Evolutionary conservation across 441 rosid genomes (phyloP).

Genomic region (Corymbia calophylla): DNA sequence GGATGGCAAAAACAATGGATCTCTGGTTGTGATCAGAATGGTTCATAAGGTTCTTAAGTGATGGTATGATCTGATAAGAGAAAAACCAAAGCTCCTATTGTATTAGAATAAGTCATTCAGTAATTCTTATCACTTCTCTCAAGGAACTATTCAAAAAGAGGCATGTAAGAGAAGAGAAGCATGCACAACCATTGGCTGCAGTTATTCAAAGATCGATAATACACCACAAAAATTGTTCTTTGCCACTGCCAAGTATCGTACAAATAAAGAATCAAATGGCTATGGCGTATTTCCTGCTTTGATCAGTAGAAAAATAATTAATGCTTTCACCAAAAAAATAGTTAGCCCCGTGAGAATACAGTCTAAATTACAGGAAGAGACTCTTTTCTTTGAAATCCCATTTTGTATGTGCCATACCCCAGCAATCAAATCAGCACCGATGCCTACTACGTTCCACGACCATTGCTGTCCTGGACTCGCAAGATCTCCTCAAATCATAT

Average conservation of each 20-base stretch:
- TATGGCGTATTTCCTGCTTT: background rate
- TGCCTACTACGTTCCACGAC: background rate
- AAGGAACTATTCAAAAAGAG: background rate
- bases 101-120: background rate
- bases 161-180: background rate
- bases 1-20: background rate
- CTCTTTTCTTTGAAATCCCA: background rate
- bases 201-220: background rate
- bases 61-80: background rate
- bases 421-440: background rate
- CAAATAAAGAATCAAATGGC: background rate
- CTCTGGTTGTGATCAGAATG: background rate
- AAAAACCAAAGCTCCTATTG: background rate
- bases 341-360: background rate
- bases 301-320: background rate
- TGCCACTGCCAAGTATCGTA: background rate
- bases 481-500: background rate
- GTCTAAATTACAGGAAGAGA: background rate
- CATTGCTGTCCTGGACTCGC: background rate
- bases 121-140: too few species aligned
- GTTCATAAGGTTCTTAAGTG: background rate
- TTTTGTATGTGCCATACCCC: background rate
- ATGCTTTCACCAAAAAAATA: background rate
- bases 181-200: background rate
- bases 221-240: background rate